Evolutionary conservation across 768 basidiomycete genomes (phyloP), one percentile per base, ranked within the genome.

Genomic region (Auriscalpium orientale): DNA sequence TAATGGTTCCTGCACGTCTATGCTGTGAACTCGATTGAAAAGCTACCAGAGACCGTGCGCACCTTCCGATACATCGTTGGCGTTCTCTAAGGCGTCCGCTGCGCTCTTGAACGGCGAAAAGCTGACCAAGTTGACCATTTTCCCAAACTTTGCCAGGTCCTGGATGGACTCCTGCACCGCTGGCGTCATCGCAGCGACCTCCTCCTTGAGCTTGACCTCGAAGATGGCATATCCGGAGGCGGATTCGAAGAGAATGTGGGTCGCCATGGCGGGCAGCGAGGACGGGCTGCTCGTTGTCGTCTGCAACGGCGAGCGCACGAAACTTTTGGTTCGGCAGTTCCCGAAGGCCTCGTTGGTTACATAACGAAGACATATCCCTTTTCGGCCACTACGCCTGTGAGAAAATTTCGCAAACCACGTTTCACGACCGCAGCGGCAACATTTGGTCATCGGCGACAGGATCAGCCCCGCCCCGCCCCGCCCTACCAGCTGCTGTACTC

Each of bases 11-110:
- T 95, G 62, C 22, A 33, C 4, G 38, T 40, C 10, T 38, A 47
- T 46, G 59, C 20, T 38, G 40, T 40, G 38, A 49, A 20, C 33
- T 54, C 15, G 37, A 44, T 56, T 53, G 49, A 58, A 54, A 33
- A 55, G 9, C 34, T 43, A 21, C 43, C 15, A 54, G 2, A 18
- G n/a, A 56, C 13, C 13, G 18, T 53, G 12, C 82, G 34, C 58
- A 93, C 95, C 93, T 78, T 98, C 95, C 10, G 95, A 97, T 15
- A 98, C 71, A 72, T 98, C 95, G 68, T 98, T 98, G 51, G 87
- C 87, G 64, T 97, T 98, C 74, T 98, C 93, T 62, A 98, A 76
- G 36, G 94, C 94, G 68, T 95, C 86, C 0, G 91, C 93, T 21
- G 94, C 92, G 57, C 77, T 93, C 71, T 91, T 91, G 79, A 95